phyloP scores from a whole-genome alignment of 208 protist species.

The Crithidia sp. region DNA sequence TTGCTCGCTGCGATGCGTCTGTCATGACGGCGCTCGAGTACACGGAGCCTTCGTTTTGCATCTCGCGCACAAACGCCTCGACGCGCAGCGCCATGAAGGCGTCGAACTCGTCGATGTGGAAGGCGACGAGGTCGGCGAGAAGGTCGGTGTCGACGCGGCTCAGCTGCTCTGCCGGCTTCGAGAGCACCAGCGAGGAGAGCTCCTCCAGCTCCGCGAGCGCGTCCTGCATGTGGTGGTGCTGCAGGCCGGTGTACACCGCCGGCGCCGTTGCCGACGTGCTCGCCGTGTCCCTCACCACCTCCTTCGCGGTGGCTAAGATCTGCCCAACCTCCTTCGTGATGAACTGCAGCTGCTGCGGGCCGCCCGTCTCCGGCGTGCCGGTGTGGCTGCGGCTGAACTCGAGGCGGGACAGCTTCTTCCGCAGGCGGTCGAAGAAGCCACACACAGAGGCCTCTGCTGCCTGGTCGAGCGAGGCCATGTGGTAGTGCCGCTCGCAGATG shows the following conservation, averaged over 20 bases:
- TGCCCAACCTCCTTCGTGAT: conserved; percentile 47
- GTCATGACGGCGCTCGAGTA: conserved; percentile 64
- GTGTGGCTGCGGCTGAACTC: conserved; percentile 64
- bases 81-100: conserved; percentile 73
- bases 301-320: conserved; percentile 30
- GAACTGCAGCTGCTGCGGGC: conserved; percentile 62
- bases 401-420: conserved; percentile 52
- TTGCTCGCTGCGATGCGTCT: conserved; percentile 46
- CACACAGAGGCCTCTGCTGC: conserved; percentile 51
- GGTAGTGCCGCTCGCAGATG: conserved; percentile 74
- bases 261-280: conserved; percentile 31
- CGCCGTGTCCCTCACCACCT: conserved; percentile 25
- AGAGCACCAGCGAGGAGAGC: conserved; percentile 53
- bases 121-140: conserved; percentile 71
- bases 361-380: conserved; percentile 45
- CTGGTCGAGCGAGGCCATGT: conserved; percentile 71
- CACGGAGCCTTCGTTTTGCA: conserved; percentile 67
- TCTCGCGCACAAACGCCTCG: conserved; percentile 71
- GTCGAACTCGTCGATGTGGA: conserved; percentile 87
- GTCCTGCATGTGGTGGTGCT: conserved; percentile 73
- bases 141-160: conserved; percentile 75
- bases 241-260: conserved; percentile 73
- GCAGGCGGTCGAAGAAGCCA: conserved; percentile 60
- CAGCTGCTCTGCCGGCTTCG: conserved; percentile 44
- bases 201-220: conserved; percentile 65